These are phyloP conservation scores for Phytophthora hibernalis DNA, from an alignment of 352 stramenopile species.

Conservation along the genomic window DNA sequence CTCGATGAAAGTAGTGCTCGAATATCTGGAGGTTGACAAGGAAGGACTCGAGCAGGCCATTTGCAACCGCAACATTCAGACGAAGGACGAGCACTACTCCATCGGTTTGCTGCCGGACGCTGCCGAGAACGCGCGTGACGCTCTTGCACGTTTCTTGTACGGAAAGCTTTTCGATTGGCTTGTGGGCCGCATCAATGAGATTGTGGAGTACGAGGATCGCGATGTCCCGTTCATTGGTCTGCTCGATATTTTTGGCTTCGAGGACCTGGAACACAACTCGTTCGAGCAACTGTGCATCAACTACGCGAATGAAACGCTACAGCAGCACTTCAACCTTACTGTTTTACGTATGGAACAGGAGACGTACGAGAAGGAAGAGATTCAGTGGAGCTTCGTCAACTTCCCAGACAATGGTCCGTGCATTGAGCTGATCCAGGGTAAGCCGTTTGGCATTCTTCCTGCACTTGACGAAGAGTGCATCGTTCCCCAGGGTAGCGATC, in stretches of 20 bases:
- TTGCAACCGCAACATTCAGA: constrained; percentile 93
- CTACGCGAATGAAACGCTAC: constrained; percentile 94
- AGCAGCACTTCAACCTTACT: constrained; percentile 93
- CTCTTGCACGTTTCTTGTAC: constrained; percentile 96
- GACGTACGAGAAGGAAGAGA: constrained; percentile 88
- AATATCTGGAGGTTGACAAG: constrained; percentile 90
- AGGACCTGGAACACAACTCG: constrained; percentile 90
- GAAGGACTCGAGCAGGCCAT: constrained; percentile 90
- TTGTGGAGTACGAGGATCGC: constrained; percentile 66
- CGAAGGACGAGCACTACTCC: constrained; percentile 91
- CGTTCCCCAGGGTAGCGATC: constrained; percentile 86
- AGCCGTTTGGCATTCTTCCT: constrained; percentile 85
- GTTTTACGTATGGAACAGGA: constrained; percentile 90
- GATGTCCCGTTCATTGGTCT: constrained; percentile 76
- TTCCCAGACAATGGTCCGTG: constrained; percentile 92
- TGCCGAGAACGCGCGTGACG: constrained; percentile 92
- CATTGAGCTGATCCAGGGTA: constrained; percentile 90
- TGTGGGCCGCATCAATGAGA: constrained; percentile 88
- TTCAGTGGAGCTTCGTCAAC: constrained; percentile 91
- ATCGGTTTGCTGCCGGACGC: constrained; percentile 73
- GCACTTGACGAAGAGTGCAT: constrained; percentile 92
- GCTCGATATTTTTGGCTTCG: constrained; percentile 91
- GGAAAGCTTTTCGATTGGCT: constrained; percentile 95
- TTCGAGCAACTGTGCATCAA: constrained; percentile 97
- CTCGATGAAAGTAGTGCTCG: constrained; percentile 83